Evolutionary conservation across 164 flowering plant species (phyloP).

Genomic region (Houttuynia cordata): DNA sequence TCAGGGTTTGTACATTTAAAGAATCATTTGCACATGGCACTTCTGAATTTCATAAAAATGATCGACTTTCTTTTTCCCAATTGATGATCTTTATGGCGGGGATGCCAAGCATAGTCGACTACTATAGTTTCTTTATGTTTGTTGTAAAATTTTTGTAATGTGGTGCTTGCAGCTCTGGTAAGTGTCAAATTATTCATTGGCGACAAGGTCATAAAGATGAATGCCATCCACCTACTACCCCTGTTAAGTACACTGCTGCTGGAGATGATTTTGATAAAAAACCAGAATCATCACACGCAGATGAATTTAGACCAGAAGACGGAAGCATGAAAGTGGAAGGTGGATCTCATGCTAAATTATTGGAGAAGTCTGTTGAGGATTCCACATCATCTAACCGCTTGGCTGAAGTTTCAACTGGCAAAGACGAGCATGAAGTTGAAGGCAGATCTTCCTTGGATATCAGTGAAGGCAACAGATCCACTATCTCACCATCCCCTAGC

Average conservation of each 20-base stretch:
- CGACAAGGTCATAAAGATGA: constrained; percentile 77
- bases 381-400: constrained; percentile 9
- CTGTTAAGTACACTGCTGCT: constrained; percentile 10
- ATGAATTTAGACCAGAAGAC: constrained; percentile 5
- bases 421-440: constrained; percentile 15
- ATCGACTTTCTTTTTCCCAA: not conserved
- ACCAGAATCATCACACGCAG: constrained; percentile 6
- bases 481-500: constrained; percentile 22
- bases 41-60: not conserved
- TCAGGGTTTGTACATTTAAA: not conserved
- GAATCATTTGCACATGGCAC: not conserved
- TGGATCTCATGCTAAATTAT: constrained; percentile 5
- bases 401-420: constrained; percentile 6
- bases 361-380: constrained; percentile 4
- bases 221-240: constrained; percentile 35
- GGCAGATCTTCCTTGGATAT: constrained; percentile 14
- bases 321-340: constrained; percentile 11
- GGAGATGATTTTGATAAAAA: constrained; percentile 11
- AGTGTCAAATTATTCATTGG: constrained; percentile 84
- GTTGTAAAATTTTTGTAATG: too few relatives aligned
- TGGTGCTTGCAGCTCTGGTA: constrained; percentile 53
- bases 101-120: not conserved
- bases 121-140: not conserved
- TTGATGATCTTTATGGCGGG: not conserved
- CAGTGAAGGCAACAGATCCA: constrained; percentile 10